A percentile compares a stretch with the other conserved stretches of the same genome.
Evolutionary conservation across 768 basidiomycete species (phyloP).

Genomic region (Lentinula edodes): DNA sequence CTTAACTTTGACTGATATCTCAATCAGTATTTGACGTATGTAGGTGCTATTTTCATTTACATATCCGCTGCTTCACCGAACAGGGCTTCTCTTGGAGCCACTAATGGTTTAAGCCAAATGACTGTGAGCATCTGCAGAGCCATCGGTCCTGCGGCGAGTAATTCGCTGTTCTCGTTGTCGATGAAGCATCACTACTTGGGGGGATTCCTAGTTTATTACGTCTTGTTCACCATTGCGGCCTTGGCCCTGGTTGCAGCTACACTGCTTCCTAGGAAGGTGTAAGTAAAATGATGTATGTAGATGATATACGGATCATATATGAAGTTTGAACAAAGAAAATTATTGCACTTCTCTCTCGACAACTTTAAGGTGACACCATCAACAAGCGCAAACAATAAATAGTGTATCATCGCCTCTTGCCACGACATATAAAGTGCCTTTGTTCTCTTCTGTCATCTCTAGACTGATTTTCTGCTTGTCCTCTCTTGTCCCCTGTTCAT

Average conservation of each 20-base stretch:
- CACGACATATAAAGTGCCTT: background rate
- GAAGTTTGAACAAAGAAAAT: too few species aligned
- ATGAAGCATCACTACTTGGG: conserved; percentile 31
- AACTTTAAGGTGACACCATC: background rate
- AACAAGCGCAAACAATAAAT: background rate
- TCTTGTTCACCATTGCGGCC: conserved; percentile 11
- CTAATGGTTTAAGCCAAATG: conserved; percentile 38
- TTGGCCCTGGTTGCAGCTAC: background rate
- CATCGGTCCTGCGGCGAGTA: conserved; percentile 40
- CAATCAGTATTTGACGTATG: conserved; percentile 11
- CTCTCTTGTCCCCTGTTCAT: background rate
- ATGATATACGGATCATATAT: too few species aligned
- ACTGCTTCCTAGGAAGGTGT: background rate
- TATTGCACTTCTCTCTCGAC: too few species aligned
- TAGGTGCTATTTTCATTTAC: conserved; percentile 33
- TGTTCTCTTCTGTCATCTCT: background rate
- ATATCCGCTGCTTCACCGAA: conserved; percentile 43
- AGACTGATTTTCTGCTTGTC: background rate
- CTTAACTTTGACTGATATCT: conserved; percentile 22
- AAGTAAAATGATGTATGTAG: background rate
- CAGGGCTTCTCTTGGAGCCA: conserved; percentile 40
- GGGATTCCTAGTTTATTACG: conserved; percentile 35
- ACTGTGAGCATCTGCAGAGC: conserved; percentile 23
- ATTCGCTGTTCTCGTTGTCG: conserved; percentile 48
- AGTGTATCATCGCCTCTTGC: background rate